Evolutionary conservation across 2,329 filamentous ascomycete species (phyloP), one percentile per base, ranked within the genome.

Genomic region (Albifimbria verrucaria): DNA sequence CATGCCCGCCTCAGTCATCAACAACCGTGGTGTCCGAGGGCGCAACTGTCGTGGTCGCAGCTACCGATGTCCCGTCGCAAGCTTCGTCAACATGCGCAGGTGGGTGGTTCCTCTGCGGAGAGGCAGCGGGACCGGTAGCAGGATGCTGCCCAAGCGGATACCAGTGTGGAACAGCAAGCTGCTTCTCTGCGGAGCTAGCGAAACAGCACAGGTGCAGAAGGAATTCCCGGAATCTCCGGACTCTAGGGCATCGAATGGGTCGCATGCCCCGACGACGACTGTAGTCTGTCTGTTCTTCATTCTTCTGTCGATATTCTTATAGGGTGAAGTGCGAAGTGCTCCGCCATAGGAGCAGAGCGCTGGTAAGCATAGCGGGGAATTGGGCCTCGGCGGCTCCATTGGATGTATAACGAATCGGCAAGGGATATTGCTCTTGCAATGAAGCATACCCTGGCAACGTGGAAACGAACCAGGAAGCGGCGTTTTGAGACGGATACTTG

Each of bases 111-210:
- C 58, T 97, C 79, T 81, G 85, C 77, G 61, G 82, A 68, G 52
- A 76, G 12, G 73, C 72, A 3, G 79, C 72, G 0, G 80, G 81
- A n/a, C 74, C 80, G 0, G 83, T 87, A 0, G 85, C 91, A 0
- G 92, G 91, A 7, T 97, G 93, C 68, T 97, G 93, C 76, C 92
- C 92, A 0, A 79, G 72, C 42, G 89, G 90, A 2, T 96, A 87
- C 68, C 70, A 70, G 3, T 96, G 91, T 70, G 91, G 89, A 1
- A 78, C 78, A 20, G 81, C 80, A 21, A 91, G 86, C 66, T 95
- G 90, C 71, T 86, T 85, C 25, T 79, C 83, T 5, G 68, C 66
- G 39, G 75, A 72, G 77, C 72, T 7, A 77, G 76, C 7, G 74
- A 77, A 45, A 86, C 81, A n/a, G 79, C 72, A 7, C 82, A 79